phyloP scores from a whole-genome alignment of 129 eudicot species.

The Apium graveolens region DNA sequence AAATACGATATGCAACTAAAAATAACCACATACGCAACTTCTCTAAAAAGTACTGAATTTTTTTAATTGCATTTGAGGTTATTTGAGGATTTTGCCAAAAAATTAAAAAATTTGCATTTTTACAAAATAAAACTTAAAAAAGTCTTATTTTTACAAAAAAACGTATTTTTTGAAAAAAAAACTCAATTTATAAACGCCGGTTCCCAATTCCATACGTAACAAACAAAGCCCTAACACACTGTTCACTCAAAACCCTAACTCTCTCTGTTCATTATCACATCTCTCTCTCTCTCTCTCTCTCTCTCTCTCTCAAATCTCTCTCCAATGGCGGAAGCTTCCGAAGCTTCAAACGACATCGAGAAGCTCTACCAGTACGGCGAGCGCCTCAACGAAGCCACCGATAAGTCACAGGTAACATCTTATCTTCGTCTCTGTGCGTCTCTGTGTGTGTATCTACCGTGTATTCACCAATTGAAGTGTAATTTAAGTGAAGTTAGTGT shows the following conservation, averaged over 20 bases:
- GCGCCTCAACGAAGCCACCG: conserved; percentile 53
- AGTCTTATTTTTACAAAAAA: no score
- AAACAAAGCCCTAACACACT: not conserved
- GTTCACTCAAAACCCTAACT: conserved; percentile 6
- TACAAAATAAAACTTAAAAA: no score
- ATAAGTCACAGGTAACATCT: conserved; percentile 43
- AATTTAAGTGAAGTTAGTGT: not conserved
- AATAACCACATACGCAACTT: no score
- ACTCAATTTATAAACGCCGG: not conserved
- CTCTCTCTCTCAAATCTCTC: not conserved
- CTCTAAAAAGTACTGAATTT: no score
- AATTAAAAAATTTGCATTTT: no score
- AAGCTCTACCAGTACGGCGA: conserved; percentile 63
- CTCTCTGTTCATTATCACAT: not conserved
- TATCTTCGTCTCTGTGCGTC: not conserved
- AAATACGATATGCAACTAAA: no score
- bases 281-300: not conserved
- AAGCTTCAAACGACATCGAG: conserved; percentile 35
- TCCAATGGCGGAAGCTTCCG: conserved; percentile 34
- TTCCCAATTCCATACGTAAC: not conserved
- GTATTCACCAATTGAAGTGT: not conserved
- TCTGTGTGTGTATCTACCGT: not conserved
- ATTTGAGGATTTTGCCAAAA: no score
- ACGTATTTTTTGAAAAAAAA: no score
- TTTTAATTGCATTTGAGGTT: no score